These are phyloP conservation scores for Fusarium secorum DNA, from an alignment of 2,329 filamentous ascomycete genomes.

Conservation along the genomic window DNA sequence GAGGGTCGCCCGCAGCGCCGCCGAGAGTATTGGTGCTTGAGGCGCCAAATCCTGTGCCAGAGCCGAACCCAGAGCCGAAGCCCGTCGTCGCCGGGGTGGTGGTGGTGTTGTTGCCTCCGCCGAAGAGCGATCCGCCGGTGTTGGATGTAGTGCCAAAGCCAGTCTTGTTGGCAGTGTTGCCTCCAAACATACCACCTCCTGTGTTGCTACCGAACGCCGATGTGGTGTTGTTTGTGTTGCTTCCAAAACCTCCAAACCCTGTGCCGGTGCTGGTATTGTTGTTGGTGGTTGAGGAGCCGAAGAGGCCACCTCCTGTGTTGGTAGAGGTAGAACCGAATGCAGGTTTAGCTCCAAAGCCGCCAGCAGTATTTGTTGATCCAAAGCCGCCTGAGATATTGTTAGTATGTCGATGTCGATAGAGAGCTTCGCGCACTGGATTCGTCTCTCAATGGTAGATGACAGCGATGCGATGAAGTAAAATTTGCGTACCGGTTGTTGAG, in stretches of 20 bases:
- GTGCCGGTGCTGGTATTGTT: constrained; percentile 50
- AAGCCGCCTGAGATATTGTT: constrained; percentile 47
- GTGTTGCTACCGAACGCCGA: constrained; percentile 51
- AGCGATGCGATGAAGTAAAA: constrained; percentile 19
- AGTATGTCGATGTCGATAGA: constrained; percentile 26
- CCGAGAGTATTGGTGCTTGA: constrained; percentile 60
- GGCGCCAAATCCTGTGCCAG: constrained; percentile 53
- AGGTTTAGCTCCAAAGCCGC: constrained; percentile 57
- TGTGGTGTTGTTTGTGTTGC: constrained; percentile 44
- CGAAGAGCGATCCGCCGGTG: constrained; percentile 57
- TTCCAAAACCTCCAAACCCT: constrained; percentile 54
- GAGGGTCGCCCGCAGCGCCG: constrained; percentile 61
- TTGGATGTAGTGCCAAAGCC: constrained; percentile 57
- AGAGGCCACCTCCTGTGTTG: constrained; percentile 53
- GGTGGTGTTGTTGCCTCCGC: constrained; percentile 45
- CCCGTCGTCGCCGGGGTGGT: constrained; percentile 44
- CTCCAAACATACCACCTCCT: constrained; percentile 64
- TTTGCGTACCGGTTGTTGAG: constrained; percentile 45
- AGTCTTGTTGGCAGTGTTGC: constrained; percentile 54
- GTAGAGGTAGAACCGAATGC: constrained; percentile 60
- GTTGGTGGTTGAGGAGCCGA: constrained; percentile 52
- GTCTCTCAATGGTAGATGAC: constrained; percentile 28
- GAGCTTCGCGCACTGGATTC: constrained; percentile 11
- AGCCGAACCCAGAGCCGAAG: constrained; percentile 53
- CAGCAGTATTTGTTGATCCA: constrained; percentile 46